Conservation (phyloP, 345 rosid genomes). For the Arabidopsis suecica region DNA sequence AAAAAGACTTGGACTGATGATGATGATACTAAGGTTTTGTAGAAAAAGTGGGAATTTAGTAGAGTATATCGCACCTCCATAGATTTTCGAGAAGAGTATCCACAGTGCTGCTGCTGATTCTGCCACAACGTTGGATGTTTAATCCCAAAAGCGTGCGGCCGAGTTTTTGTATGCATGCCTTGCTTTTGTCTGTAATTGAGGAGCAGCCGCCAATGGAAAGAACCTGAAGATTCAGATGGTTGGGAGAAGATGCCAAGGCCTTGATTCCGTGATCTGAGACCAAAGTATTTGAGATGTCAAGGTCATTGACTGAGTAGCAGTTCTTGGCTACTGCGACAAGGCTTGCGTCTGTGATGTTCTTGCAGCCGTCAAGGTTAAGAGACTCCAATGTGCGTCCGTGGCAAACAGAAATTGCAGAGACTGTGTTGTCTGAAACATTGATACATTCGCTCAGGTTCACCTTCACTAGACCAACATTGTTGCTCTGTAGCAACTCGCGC, state of each 20-base stretch:
- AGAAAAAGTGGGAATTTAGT: constrained; percentile 57
- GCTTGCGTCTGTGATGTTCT: constrained; percentile 69
- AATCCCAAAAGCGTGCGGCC: constrained; percentile 79
- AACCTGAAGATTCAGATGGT: constrained; percentile 73
- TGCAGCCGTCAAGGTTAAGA: constrained; percentile 82
- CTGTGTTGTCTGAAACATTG: constrained; percentile 67
- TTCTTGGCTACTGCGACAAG: constrained; percentile 67
- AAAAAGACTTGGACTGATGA: constrained; percentile 36
- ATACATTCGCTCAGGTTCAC: constrained; percentile 73
- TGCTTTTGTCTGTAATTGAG: constrained; percentile 68
- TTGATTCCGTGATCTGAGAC: constrained; percentile 73
- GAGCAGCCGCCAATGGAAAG: constrained; percentile 82
- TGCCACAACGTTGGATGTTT: constrained; percentile 79
- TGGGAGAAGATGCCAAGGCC: constrained; percentile 57
- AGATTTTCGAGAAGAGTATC: constrained; percentile 65
- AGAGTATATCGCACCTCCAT: constrained; percentile 92
- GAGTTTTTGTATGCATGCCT: constrained; percentile 60
- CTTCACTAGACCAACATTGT: constrained; percentile 70
- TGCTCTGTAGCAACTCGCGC: constrained; percentile 62
- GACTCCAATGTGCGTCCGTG: constrained; percentile 86
- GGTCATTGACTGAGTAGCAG: constrained; percentile 73
- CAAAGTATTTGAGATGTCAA: constrained; percentile 71
- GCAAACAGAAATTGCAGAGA: constrained; percentile 56
- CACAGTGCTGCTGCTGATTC: constrained; percentile 66
- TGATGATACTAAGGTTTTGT: constrained; percentile 26